Evolutionary conservation across 495 filamentous ascomycete genomes (phyloP).

Genomic region (Penicillium lividum): DNA sequence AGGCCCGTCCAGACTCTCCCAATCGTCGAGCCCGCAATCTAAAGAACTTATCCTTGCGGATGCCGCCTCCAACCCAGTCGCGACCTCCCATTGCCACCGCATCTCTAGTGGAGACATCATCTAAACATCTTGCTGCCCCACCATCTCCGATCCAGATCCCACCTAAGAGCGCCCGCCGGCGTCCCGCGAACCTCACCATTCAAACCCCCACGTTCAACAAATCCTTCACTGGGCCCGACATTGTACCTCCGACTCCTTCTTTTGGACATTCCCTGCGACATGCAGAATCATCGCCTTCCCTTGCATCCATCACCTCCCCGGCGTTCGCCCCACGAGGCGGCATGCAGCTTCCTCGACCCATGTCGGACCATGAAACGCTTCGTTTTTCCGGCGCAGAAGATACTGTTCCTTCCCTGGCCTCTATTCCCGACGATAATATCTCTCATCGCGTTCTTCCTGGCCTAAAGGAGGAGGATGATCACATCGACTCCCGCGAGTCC

Average conservation of each 20-base stretch:
- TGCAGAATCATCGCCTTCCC: constrained; percentile 68
- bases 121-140: constrained; percentile 65
- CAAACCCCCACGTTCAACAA: constrained; percentile 58
- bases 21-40: constrained; percentile 79
- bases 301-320: constrained; percentile 59
- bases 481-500: constrained; percentile 72
- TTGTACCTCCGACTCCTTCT: constrained; percentile 54
- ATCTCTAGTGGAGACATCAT: constrained; percentile 43
- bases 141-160: constrained; percentile 83
- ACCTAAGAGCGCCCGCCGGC: constrained; percentile 66
- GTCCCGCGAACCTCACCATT: constrained; percentile 75
- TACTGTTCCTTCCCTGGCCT: constrained; percentile 29
- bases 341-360: constrained; percentile 61
- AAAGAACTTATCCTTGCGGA: constrained; percentile 90
- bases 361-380: constrained; percentile 37
- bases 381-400: constrained; percentile 26
- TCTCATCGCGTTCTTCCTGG: constrained; percentile 38
- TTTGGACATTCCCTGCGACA: constrained; percentile 56
- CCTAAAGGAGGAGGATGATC: constrained; percentile 73
- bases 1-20: constrained; percentile 54
- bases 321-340: constrained; percentile 60
- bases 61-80: constrained; percentile 55
- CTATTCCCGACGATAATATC: constrained; percentile 23
- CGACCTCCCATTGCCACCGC: constrained; percentile 54
- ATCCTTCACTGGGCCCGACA: constrained; percentile 40